Evolutionary conservation across 2,329 filamentous ascomycete species (phyloP), one percentile per base, ranked within the genome.

Genomic region (Fusarium brachygibbosum): DNA sequence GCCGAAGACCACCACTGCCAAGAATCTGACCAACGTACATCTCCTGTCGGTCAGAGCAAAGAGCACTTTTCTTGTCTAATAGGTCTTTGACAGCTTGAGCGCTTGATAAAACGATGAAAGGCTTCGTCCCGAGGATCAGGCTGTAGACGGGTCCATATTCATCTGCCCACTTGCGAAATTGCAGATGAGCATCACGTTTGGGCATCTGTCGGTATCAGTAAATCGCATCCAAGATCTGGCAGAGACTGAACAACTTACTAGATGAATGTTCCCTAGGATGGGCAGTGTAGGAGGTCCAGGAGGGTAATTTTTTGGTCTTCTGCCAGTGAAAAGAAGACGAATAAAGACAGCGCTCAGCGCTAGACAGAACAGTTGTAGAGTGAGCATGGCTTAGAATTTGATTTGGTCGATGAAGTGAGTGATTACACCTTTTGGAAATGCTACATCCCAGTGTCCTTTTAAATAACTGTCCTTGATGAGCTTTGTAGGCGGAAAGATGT

Each of bases 141-240:
- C 55, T 58, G 12, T 58, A 58, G 12, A 58, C 13, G 4, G 55
- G 38, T 5, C 55, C 55, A 31, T 58, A 58, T 6, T 58, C 29
- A 16, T 58, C 55, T 29, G 55, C 55, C 55, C 50, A 58, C 4
- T 56, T 56, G 3, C 50, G 55, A 2, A 58, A 58, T 25, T 56
- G 55, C 2, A 56, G 2, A 44, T 58, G 55, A 0, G 55, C 50
- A 37, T 58, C 23, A 2, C 25, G 53, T 3, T 54, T 58, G 10
- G 55, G 50, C 55, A 58, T 58, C 55, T 58, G 4, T 9, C 6
- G 1, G 0, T n/a, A 16, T 54, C 4, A 54, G 34, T 3, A 4
- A 9, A 41, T 2, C 7, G 35, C 35, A 5, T 37, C 8, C 11
- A 10, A 6, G 5, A 6, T n/a, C 4, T 17, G 13, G 3, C 6